Evolutionary conservation across 371 early-diverging fungal species (phyloP).

Genomic region (Mortierella sp.): DNA sequence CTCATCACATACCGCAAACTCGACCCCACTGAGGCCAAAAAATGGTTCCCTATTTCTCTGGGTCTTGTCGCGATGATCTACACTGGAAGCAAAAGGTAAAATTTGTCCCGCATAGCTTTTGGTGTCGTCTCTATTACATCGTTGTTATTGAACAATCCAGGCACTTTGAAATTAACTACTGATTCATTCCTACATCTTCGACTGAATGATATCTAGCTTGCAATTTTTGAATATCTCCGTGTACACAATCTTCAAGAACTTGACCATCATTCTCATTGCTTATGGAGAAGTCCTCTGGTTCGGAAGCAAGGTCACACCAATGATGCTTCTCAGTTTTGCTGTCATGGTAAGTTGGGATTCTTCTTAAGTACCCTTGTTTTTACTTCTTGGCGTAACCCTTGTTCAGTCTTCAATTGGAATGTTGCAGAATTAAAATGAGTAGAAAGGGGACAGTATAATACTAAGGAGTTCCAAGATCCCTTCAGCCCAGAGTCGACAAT

Average conservation of each 20-base stretch:
- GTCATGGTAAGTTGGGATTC: slow-evolving; percentile 78
- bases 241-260: slow-evolving; percentile 99
- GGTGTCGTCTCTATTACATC: not conserved
- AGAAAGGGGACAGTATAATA: too few species aligned
- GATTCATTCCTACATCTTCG: not conserved
- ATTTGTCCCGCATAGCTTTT: not conserved
- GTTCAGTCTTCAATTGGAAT: not conserved
- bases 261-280: slow-evolving; percentile 98
- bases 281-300: slow-evolving; percentile 93
- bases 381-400: not conserved
- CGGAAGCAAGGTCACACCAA: slow-evolving; percentile 79
- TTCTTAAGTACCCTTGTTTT: not conserved
- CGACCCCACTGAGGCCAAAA: slow-evolving; percentile 73
- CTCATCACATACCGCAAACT: slow-evolving; percentile 77
- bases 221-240: slow-evolving; percentile 95
- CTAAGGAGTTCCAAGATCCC: not conserved
- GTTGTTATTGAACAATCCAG: not conserved
- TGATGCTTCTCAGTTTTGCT: slow-evolving; percentile 89
- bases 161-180: not conserved
- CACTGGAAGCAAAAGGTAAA: slow-evolving; percentile 91
- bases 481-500: slow-evolving; percentile 6
- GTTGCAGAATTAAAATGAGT: not conserved
- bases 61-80: slow-evolving; percentile 97
- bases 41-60: slow-evolving; percentile 92
- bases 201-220: slow-evolving; percentile 61